These are phyloP conservation scores for Pseudocercospora crystallina DNA, from an alignment of 2,329 filamentous ascomycete species.

Conservation along the genomic window DNA sequence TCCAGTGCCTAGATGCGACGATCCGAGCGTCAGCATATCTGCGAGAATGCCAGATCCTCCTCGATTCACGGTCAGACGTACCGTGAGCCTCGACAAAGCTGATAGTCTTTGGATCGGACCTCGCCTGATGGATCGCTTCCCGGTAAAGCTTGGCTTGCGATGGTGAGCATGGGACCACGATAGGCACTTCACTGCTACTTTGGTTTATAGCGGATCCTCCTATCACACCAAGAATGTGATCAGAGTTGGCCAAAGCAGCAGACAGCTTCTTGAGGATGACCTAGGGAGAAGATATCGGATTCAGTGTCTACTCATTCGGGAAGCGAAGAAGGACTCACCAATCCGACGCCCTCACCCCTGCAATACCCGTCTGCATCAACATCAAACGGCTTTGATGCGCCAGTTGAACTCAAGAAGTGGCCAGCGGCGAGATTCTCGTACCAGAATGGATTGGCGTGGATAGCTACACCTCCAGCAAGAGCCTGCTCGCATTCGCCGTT, in stretches of 20 bases:
- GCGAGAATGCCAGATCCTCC: no score
- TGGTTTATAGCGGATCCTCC: conserved; percentile 29
- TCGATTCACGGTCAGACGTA: no score
- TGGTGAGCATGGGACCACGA: conserved; percentile 21
- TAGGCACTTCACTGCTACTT: conserved; percentile 27
- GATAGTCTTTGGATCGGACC: conserved; percentile 6
- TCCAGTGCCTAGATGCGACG: no score
- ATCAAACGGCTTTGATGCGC: conserved; percentile 47
- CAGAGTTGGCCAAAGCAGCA: conserved; percentile 33
- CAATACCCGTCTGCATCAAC: conserved; percentile 33
- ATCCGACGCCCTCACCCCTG: conserved; percentile 29
- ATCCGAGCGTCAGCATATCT: no score
- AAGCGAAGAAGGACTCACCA: no score
- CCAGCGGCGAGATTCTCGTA: conserved; percentile 39
- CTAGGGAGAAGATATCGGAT: no score
- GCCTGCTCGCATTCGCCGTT: conserved; percentile 32
- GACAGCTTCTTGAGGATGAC: conserved; percentile 31
- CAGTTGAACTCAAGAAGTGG: conserved; percentile 45
- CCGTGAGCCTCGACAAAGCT: conserved; percentile 17
- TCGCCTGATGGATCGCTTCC: conserved; percentile 13
- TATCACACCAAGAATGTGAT: conserved; percentile 33
- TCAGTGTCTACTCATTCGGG: no score
- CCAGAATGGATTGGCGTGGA: conserved; percentile 34
- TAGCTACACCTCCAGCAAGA: conserved; percentile 40
- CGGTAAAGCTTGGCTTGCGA: conserved; percentile 7